phyloP scores from a whole-genome alignment of 495 filamentous ascomycete genomes.

The Bacidia gigantensis region DNA sequence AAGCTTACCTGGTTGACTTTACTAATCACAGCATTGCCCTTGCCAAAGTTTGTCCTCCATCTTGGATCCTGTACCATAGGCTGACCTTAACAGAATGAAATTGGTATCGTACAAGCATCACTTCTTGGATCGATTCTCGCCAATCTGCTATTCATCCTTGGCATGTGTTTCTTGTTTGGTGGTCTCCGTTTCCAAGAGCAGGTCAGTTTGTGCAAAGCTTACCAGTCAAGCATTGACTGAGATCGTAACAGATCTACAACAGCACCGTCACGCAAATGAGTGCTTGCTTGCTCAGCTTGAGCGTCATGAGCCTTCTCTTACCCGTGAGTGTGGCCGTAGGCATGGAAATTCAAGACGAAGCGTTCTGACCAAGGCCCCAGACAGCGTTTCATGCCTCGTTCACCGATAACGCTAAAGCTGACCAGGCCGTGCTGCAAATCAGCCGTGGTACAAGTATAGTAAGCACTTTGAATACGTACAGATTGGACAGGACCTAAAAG shows the following conservation, averaged over 20 bases:
- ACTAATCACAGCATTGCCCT: constrained; percentile 45
- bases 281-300: constrained; percentile 77
- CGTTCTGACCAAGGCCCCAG: constrained; percentile 19
- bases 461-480: constrained; percentile 19
- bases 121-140: constrained; percentile 78
- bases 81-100: constrained; percentile 46
- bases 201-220: constrained; percentile 27
- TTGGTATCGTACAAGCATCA: constrained; percentile 79
- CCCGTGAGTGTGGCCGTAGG: constrained; percentile 35
- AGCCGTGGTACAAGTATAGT: constrained; percentile 86
- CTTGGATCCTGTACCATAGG: constrained; percentile 25
- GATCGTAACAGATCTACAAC: constrained; percentile 58
- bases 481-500: background rate
- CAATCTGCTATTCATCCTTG: constrained; percentile 75
- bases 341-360: background rate
- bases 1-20: constrained; percentile 24
- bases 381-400: constrained; percentile 90
- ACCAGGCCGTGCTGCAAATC: constrained; percentile 59
- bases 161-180: constrained; percentile 79
- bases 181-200: constrained; percentile 81
- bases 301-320: constrained; percentile 71
- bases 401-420: constrained; percentile 44
- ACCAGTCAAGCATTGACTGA: too few relatives aligned
- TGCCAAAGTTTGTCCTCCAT: constrained; percentile 32
- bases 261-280: constrained; percentile 93